phyloP scores from a whole-genome alignment of 768 basidiomycete species.

The Pulveroboletus ravenelii region DNA sequence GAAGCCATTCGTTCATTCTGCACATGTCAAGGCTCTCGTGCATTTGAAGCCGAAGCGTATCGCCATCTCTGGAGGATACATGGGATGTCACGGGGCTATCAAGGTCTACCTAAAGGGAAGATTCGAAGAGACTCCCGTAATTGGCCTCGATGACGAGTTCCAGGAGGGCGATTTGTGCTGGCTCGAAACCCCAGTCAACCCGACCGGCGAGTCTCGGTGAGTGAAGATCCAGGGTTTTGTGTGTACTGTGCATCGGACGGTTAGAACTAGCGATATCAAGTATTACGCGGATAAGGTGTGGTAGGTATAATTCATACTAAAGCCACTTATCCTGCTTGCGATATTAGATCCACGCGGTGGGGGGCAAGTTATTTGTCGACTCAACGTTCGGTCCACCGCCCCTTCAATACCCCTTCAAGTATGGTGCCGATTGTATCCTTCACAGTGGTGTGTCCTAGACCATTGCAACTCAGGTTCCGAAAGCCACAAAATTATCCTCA shows the following conservation, averaged over 20 bases:
- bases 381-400: conserved; percentile 89
- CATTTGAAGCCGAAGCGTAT: conserved; percentile 71
- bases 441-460: conserved; percentile 24
- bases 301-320: not conserved
- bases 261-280: conserved; percentile 55
- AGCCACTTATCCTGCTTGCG: not conserved
- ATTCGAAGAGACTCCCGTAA: conserved; percentile 32
- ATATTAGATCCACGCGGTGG: conserved; percentile 60
- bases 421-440: conserved; percentile 60
- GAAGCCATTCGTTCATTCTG: not conserved
- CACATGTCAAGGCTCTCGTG: conserved; percentile 50
- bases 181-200: conserved; percentile 88
- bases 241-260: not conserved
- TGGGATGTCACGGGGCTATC: conserved; percentile 65
- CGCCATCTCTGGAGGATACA: conserved; percentile 74
- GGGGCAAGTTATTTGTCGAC: conserved; percentile 71
- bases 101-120: conserved; percentile 54
- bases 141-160: conserved; percentile 72
- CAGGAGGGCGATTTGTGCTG: conserved; percentile 73
- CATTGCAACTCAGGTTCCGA: conserved; percentile 45
- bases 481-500: conserved; percentile 18
- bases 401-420: conserved; percentile 82
- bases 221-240: conserved; percentile 5
- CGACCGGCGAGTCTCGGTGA: conserved; percentile 74
- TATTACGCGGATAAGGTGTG: conserved; percentile 75